Evolutionary conservation across 2,329 filamentous ascomycete genomes (phyloP).

Genomic region (Colletotrichum lini): DNA sequence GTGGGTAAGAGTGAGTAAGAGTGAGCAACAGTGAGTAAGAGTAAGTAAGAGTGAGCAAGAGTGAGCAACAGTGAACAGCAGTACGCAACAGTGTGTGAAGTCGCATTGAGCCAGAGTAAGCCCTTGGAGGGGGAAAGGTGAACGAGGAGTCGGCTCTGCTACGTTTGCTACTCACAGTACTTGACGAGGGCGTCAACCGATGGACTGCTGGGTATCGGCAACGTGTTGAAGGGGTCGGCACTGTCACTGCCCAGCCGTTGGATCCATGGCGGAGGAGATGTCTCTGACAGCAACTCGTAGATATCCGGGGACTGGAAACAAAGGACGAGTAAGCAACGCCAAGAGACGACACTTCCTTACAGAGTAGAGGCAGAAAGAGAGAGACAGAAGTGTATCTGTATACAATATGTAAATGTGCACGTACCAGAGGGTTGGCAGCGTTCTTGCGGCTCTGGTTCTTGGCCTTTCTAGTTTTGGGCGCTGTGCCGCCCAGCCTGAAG

Average conservation of each 20-base stretch:
- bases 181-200: constrained; percentile 36
- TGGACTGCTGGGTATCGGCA: constrained; percentile 38
- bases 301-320: neutral
- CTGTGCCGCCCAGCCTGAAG: constrained; percentile 30
- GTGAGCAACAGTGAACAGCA: too few relatives aligned
- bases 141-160: neutral
- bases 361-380: too few relatives aligned
- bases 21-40: neutral
- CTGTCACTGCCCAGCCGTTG: constrained; percentile 28
- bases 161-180: constrained; percentile 38
- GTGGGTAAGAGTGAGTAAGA: constrained; percentile 9
- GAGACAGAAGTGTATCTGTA: too few relatives aligned
- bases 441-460: constrained; percentile 7
- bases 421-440: neutral
- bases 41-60: too few relatives aligned
- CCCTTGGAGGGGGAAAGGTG: too few relatives aligned
- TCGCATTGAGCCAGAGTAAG: too few relatives aligned
- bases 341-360: too few relatives aligned
- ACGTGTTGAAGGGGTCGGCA: constrained; percentile 42
- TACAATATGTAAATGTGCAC: neutral
- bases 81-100: too few relatives aligned
- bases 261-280: constrained; percentile 25
- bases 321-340: neutral
- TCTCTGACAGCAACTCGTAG: neutral
- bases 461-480: neutral